These are phyloP conservation scores for Ensete glaucum DNA, from an alignment of 176 grass and related monocot genomes.

Conservation along the genomic window DNA sequence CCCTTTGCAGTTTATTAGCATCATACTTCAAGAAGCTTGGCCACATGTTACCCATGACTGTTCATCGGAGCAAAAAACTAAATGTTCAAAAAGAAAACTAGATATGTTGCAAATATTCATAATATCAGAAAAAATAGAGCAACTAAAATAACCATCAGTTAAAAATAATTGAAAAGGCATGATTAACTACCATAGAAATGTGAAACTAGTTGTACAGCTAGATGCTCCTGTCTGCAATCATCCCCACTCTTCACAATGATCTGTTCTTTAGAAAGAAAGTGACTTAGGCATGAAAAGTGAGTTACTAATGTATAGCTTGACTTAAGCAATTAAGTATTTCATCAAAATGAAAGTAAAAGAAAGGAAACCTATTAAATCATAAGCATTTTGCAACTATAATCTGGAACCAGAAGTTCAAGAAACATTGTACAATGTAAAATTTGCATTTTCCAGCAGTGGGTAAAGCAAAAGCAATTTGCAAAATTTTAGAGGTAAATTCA, in stretches of 20 bases:
- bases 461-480: neutral
- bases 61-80: neutral
- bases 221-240: slow-evolving; percentile 96
- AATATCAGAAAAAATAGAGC: neutral
- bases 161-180: slow-evolving; percentile 7
- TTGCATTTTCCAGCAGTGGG: neutral
- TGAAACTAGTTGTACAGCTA: slow-evolving; percentile 95
- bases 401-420: neutral
- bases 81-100: neutral
- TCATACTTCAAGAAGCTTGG: neutral
- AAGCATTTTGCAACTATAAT: neutral
- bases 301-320: neutral
- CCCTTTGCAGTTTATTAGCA: neutral
- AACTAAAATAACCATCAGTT: neutral
- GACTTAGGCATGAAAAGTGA: neutral
- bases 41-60: neutral
- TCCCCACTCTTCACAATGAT: slow-evolving; percentile 99
- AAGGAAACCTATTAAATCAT: neutral
- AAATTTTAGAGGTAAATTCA: neutral
- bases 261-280: slow-evolving; percentile 18
- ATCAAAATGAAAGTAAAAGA: neutral
- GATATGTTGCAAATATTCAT: neutral
- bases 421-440: neutral
- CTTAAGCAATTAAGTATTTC: neutral
- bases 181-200: slow-evolving; percentile 76